Percentiles rank a stretch among this genome's conserved stretches.
These are phyloP conservation scores for Carex pumila DNA, from an alignment of 176 grass and related monocot species.

Conservation along the genomic window DNA sequence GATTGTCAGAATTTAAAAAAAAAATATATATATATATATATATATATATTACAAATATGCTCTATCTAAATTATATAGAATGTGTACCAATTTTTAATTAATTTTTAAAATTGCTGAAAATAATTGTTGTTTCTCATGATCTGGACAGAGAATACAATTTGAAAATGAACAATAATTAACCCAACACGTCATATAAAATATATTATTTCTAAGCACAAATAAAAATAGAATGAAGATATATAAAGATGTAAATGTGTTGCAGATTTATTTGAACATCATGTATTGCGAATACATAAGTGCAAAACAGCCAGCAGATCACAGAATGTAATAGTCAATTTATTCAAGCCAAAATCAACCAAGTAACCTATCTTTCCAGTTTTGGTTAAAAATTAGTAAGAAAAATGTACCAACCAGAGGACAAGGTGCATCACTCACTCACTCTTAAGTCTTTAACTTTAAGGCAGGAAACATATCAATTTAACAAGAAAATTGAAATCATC, in stretches of 20 bases:
- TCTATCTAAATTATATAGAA: background rate
- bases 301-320: background rate
- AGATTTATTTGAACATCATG: background rate
- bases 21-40: background rate
- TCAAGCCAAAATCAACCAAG: background rate
- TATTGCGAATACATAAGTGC: background rate
- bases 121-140: no score
- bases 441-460: background rate
- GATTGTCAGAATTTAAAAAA: no score
- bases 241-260: background rate
- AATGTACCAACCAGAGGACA: background rate
- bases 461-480: background rate
- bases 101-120: no score
- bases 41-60: background rate
- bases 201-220: background rate
- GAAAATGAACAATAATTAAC: background rate
- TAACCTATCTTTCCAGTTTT: background rate
- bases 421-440: background rate
- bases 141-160: background rate
- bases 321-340: background rate
- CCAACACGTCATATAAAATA: background rate
- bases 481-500: background rate
- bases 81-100: background rate
- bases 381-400: background rate
- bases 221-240: background rate